Evolutionary conservation across 2,329 filamentous ascomycete genomes (phyloP).

Genomic region (Waltergamsia citrina): DNA sequence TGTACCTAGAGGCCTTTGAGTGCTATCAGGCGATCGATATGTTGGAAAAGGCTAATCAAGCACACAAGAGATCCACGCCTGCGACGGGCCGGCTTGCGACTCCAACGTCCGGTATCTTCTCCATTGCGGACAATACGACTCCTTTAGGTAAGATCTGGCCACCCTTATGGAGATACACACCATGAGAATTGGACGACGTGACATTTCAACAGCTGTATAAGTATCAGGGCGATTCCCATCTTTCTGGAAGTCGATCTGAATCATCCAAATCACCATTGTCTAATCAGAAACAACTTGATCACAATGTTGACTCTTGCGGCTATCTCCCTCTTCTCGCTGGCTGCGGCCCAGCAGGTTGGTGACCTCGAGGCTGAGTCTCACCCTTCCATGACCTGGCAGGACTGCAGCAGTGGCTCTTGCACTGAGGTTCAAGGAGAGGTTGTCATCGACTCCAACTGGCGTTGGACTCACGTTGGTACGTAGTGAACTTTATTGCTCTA

Average conservation of each 20-base stretch:
- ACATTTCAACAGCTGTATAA: neutral
- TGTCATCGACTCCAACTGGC: slow-evolving; percentile 44
- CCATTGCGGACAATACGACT: neutral
- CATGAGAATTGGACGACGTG: neutral
- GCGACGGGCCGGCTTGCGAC: slow-evolving; percentile 2
- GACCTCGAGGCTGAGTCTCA: slow-evolving; percentile 6
- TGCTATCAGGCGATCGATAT: too few relatives aligned
- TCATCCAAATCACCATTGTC: neutral
- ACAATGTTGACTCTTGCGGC: slow-evolving; percentile 8
- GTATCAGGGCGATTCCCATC: neutral
- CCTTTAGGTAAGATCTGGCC: neutral
- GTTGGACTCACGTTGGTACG: slow-evolving; percentile 34
- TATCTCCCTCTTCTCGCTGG: slow-evolving; percentile 7
- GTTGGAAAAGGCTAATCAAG: neutral
- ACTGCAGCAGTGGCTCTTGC: slow-evolving; percentile 16
- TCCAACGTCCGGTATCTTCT: neutral
- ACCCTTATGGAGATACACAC: neutral
- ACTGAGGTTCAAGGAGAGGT: slow-evolving; percentile 29
- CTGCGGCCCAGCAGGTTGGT: slow-evolving; percentile 7
- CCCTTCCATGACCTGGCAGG: slow-evolving; percentile 5
- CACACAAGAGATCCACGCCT: neutral
- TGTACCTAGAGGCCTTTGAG: too few relatives aligned
- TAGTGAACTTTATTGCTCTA: too few relatives aligned
- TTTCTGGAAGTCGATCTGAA: neutral
- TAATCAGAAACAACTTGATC: neutral